phyloP scores from a whole-genome alignment of 768 basidiomycete species.

The Boletellus ananiceps region DNA sequence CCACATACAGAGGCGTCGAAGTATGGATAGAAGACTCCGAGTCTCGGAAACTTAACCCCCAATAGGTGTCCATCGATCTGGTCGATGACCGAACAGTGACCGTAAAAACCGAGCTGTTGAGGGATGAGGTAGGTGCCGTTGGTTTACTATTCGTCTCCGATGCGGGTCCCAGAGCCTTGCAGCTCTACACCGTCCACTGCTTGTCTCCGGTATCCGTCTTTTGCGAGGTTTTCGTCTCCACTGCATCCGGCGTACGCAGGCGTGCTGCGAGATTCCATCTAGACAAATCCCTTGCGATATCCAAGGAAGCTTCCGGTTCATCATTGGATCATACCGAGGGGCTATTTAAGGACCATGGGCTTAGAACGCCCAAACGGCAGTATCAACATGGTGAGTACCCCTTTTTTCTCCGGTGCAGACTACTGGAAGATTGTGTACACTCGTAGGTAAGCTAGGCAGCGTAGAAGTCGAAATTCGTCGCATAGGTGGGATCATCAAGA shows the following conservation, averaged over 20 bases:
- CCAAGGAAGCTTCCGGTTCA: slow-evolving; percentile 2
- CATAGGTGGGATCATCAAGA: slow-evolving; percentile 8
- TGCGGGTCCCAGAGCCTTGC: background rate
- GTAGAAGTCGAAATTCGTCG: slow-evolving; percentile 18
- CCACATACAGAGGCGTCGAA: slow-evolving; percentile 12
- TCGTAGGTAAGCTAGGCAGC: slow-evolving; percentile 5
- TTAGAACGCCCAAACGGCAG: slow-evolving; percentile 8
- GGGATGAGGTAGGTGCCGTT: slow-evolving; percentile 6
- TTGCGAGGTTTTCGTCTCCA: slow-evolving; percentile 13
- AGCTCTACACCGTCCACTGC: slow-evolving; percentile 18
- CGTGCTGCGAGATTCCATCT: slow-evolving; percentile 13
- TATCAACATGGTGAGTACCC: background rate
- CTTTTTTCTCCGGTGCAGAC: background rate
- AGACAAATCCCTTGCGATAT: slow-evolving; percentile 1
- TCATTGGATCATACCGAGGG: slow-evolving; percentile 2
- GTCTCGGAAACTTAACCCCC: slow-evolving; percentile 2
- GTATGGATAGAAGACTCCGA: slow-evolving; percentile 17
- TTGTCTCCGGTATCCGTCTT: slow-evolving; percentile 11
- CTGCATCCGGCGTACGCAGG: background rate
- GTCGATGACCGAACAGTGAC: slow-evolving; percentile 11
- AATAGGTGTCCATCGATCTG: slow-evolving; percentile 5
- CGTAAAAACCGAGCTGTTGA: slow-evolving; percentile 8
- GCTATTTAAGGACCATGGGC: background rate
- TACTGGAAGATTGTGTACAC: background rate
- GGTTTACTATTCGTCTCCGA: background rate